Percentiles rank a stretch among this genome's conserved stretches.
Conservation (phyloP, 1,284 basidiomycete species). For the Coriolopsis trogii region DNA sequence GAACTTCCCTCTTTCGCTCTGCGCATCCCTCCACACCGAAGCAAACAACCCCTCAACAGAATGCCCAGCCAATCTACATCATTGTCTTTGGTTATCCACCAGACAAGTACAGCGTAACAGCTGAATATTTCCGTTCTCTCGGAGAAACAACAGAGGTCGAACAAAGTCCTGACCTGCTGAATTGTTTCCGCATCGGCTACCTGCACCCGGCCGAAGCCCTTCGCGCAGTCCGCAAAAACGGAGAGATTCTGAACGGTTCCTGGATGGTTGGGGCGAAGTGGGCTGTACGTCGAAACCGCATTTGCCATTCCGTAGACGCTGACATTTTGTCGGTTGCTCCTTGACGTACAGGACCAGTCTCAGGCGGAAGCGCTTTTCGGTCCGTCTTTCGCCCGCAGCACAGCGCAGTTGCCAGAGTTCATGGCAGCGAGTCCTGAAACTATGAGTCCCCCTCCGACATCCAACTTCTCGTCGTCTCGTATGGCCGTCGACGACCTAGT, state of each 20-base stretch:
- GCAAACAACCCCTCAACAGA: constrained; percentile 30
- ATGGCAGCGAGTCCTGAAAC: constrained; percentile 28
- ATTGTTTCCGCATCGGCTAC: constrained; percentile 77
- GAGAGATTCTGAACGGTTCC: constrained; percentile 69
- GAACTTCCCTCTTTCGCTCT: constrained; percentile 29
- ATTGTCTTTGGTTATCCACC: constrained; percentile 78
- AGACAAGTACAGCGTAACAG: constrained; percentile 69
- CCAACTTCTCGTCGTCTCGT: constrained; percentile 18
- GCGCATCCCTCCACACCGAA: constrained; percentile 35
- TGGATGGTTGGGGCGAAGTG: constrained; percentile 86
- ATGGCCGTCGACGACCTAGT: constrained; percentile 27
- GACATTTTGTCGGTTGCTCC: constrained; percentile 8
- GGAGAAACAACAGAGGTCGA: constrained; percentile 69
- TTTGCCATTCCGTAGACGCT: constrained; percentile 6
- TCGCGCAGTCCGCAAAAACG: constrained; percentile 76
- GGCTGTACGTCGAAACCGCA: constrained; percentile 63
- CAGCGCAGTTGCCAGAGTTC: constrained; percentile 26
- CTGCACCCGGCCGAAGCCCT: constrained; percentile 68
- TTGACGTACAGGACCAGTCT: constrained; percentile 51
- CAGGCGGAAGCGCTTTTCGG: constrained; percentile 59
- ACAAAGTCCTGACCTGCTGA: constrained; percentile 60
- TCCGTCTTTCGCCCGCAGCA: constrained; percentile 36
- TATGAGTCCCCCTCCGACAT: constrained; percentile 28
- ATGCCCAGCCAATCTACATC: constrained; percentile 48
- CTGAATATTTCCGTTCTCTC: constrained; percentile 72